A percentile compares a stretch with the other conserved stretches of the same genome.
These are phyloP conservation scores for Neofusicoccum parvum DNA, from an alignment of 2,329 filamentous ascomycete species.

Conservation along the genomic window DNA sequence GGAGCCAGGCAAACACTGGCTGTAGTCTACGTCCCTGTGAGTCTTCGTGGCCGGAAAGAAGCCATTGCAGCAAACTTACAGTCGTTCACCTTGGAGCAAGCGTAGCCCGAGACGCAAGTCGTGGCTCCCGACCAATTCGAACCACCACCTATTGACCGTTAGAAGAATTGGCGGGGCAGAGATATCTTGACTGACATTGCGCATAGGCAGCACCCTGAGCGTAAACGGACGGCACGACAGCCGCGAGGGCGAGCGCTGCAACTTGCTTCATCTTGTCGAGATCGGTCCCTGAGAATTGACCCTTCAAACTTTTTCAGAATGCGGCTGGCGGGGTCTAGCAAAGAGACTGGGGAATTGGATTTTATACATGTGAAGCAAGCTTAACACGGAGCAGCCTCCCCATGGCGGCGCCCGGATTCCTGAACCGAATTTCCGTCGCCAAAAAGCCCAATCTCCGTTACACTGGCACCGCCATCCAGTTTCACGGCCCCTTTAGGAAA, in stretches of 20 bases:
- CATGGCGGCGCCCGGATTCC: constrained; percentile 6
- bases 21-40: no score
- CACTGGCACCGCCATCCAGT: constrained; percentile 10
- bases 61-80: no score
- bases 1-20: no score
- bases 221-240: constrained; percentile 2
- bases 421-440: constrained; percentile 13
- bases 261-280: constrained; percentile 9
- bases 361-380: constrained; percentile 4
- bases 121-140: no score
- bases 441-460: background rate
- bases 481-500: background rate
- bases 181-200: constrained; percentile 12
- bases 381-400: background rate
- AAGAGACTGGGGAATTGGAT: background rate
- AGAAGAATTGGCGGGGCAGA: no score
- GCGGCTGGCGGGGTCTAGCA: background rate
- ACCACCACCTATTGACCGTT: background rate
- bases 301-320: background rate
- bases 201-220: background rate
- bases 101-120: no score
- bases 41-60: no score
- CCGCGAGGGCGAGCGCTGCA: constrained; percentile 12
- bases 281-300: background rate
- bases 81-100: no score